A percentile compares a stretch with the other conserved stretches of the same genome.
Conservation (phyloP, 805 yeast genomes). For the Blastobotrys terrestris region DNA sequence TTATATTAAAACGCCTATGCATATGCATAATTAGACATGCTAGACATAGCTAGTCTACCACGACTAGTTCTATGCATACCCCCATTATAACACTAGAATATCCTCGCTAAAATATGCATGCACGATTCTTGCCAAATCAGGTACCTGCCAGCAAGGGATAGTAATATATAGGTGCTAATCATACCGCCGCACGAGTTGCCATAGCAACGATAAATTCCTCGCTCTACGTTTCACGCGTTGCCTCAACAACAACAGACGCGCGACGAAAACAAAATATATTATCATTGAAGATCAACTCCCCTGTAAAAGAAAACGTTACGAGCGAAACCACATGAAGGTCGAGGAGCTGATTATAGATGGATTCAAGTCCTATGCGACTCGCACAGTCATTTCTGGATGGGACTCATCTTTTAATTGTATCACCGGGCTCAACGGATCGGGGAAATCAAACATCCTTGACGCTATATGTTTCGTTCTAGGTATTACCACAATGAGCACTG, state of each 20-base stretch:
- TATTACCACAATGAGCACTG: constrained; percentile 88
- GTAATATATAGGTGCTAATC: too few species aligned
- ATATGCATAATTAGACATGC: too few species aligned
- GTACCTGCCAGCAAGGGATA: too few species aligned
- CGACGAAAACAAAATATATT: background rate
- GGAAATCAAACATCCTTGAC: constrained; percentile 92
- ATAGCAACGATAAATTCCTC: too few species aligned
- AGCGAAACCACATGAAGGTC: constrained; percentile 63
- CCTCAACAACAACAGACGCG: constrained; percentile 1
- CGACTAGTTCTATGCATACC: too few species aligned
- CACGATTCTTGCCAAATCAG: too few species aligned
- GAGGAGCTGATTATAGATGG: constrained; percentile 96
- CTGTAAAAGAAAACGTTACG: background rate
- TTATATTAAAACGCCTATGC: too few species aligned
- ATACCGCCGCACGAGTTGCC: too few species aligned
- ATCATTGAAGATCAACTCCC: background rate
- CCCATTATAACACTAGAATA: too few species aligned
- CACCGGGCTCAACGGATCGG: constrained; percentile 96
- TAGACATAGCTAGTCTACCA: too few species aligned
- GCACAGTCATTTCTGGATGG: constrained; percentile 95
- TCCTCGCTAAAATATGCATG: too few species aligned
- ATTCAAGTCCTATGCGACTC: constrained; percentile 92
- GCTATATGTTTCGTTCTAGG: constrained; percentile 99
- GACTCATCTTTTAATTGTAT: constrained; percentile 95
- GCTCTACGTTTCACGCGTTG: background rate